These are phyloP conservation scores for Chrysosporium keratinophilum DNA, from an alignment of 2,329 filamentous ascomycete genomes.

Conservation along the genomic window DNA sequence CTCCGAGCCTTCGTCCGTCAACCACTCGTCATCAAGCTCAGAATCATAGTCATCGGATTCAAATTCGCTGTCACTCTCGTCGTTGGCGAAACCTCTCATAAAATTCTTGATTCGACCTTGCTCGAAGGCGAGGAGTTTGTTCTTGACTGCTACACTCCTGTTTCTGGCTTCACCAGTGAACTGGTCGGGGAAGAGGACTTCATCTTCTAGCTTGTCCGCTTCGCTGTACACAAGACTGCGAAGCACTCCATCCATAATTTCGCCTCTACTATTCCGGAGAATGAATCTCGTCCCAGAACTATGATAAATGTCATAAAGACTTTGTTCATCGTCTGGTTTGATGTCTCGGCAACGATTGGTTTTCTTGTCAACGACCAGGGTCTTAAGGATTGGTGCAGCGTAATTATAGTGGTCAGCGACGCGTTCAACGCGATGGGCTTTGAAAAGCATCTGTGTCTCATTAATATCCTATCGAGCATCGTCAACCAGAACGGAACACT, in stretches of 20 bases:
- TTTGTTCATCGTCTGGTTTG: slow-evolving; percentile 25
- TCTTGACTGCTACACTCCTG: slow-evolving; percentile 4
- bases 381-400: slow-evolving; percentile 28
- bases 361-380: slow-evolving; percentile 28
- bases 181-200: slow-evolving; percentile 34
- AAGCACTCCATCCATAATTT: slow-evolving; percentile 9
- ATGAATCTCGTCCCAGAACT: slow-evolving; percentile 10
- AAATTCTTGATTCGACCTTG: slow-evolving; percentile 15
- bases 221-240: slow-evolving; percentile 30
- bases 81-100: slow-evolving; percentile 16
- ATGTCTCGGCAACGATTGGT: slow-evolving; percentile 30
- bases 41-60: slow-evolving; percentile 17
- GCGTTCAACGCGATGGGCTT: slow-evolving; percentile 27
- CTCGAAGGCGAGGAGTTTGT: slow-evolving; percentile 18
- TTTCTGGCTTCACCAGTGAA: slow-evolving; percentile 9
- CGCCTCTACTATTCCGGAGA: slow-evolving; percentile 4
- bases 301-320: slow-evolving; percentile 6
- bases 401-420: neutral
- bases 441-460: slow-evolving; percentile 26
- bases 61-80: slow-evolving; percentile 24
- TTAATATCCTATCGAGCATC: neutral
- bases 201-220: slow-evolving; percentile 34
- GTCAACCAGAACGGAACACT: neutral
- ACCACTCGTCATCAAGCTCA: slow-evolving; percentile 14
- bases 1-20: slow-evolving; percentile 7